Base-by-base conservation (phyloP, 768 basidiomycete genomes). In the Tylopilus sp. region DNA sequence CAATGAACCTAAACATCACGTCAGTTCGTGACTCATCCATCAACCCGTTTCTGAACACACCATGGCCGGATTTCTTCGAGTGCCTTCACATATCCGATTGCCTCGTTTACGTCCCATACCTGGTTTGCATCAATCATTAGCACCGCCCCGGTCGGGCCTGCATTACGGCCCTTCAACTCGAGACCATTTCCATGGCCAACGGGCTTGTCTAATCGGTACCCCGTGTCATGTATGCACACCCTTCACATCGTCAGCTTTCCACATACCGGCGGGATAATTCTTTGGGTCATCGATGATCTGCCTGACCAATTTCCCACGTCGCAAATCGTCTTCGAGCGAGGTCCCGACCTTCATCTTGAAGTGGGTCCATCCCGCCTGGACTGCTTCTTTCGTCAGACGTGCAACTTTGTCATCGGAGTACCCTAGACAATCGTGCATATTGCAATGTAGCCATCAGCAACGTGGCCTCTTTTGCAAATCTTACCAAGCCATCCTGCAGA, bases 271-370 rank as follows among this genome's bases (percentile, higher is more conserved):
- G 88, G 79, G 65, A 55, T 51, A 61, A 36, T 88, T 83, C 55
- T 81, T 79, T 0, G 91, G 88, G 71, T 97, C 86, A 65, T 97
- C 94, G 62, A 97, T 94, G 66, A 97, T 88, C 21, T 86, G 86
- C 47, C 95, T 83, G 57, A 95, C 92, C 63, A 97, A 77, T 59
- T 77, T 83, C 12, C 91, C 90, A 43, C 94, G 82, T 26, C 90
- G 84, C 28, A 93, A 71, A 69, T 97, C 94, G 63, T 86, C 82
- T 25, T 82, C 79, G 46, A 80, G 77, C 70, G 90, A 80, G 20
- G 87, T 85, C 39, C 94, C 94, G 56, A 97, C 93, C 72, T 98
- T 97, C 85, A 95, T 91, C 75, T 97, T 97, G 81, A 97, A 95
- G 74, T 95, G 91, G 70, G 90, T 97, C 82, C 95, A 97, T 20